A percentile compares a stretch with the other conserved stretches of the same genome.
Evolutionary conservation across 352 stramenopile species (phyloP).

Genomic region (Phytophthora tentaculata): DNA sequence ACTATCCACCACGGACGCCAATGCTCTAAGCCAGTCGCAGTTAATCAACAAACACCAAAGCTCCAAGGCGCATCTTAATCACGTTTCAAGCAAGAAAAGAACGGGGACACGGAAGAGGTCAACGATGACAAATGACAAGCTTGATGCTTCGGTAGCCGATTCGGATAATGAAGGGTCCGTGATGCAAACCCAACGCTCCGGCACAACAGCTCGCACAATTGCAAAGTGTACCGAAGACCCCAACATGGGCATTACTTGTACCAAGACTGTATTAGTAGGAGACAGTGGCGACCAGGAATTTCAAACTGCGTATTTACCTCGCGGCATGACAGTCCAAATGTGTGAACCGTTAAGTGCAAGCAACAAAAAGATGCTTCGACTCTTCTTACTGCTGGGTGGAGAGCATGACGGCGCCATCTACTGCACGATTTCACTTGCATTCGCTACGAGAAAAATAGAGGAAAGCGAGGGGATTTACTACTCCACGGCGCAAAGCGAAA

Average conservation of each 20-base stretch:
- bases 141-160: not conserved
- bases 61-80: slow-evolving; percentile 4
- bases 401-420: slow-evolving; percentile 49
- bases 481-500: slow-evolving; percentile 19
- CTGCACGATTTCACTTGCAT: slow-evolving; percentile 27
- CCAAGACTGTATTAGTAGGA: not conserved
- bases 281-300: not conserved
- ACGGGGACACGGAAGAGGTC: slow-evolving; percentile 1
- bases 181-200: slow-evolving; percentile 17
- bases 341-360: slow-evolving; percentile 5
- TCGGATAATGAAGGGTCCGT: not conserved
- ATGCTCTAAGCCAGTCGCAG: slow-evolving; percentile 10
- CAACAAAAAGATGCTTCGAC: slow-evolving; percentile 15
- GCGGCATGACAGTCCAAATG: not conserved
- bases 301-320: not conserved
- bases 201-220: slow-evolving; percentile 5
- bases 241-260: not conserved
- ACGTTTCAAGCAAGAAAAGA: slow-evolving; percentile 24
- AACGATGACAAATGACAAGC: slow-evolving; percentile 1
- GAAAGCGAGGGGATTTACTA: slow-evolving; percentile 39
- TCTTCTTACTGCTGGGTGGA: slow-evolving; percentile 45
- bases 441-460: slow-evolving; percentile 28
- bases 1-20: not conserved
- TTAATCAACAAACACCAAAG: slow-evolving; percentile 15
- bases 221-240: not conserved